Evolutionary conservation across 2,329 filamentous ascomycete genomes (phyloP), one percentile per base, ranked within the genome.

Genomic region (Aspergillus jensenii): DNA sequence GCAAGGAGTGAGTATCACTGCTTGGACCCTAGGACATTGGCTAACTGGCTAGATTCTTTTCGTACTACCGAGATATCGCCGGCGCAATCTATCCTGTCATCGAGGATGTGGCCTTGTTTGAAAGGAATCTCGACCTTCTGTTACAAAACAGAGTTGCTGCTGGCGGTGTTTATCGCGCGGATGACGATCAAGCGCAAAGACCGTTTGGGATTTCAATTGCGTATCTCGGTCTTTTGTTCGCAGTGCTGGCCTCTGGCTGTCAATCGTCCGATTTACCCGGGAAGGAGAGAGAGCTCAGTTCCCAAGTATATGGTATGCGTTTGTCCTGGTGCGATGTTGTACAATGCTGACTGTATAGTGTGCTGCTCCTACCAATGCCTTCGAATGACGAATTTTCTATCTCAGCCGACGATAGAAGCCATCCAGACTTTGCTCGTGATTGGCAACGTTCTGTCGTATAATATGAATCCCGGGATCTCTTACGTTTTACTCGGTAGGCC

Each of bases 321-420:
- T 15, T n/a, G 27, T 23, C 25, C 27, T 19, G 45, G 27, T 27
- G 3, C 17, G 11, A 19, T n/a, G 27, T 11, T 17, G 27, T 33
- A 2, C 4, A 2, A 21, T 37, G 54, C 74, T 78, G 52, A 78
- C 59, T 39, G 31, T 45, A 55, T 50, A 82, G 82, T 87, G 4
- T 87, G 85, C 71, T 87, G 85, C 70, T 84, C 83, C 49, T 87
- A 87, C 61, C 85, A 87, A 68, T 87, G 84, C 65, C 75, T 87
- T 25, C 82, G 85, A 17, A 84, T 86, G 71, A 85, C 82, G 23
- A 87, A 87, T 62, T 87, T 87, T 67, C 68, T 87, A 7, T 87
- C 85, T 0, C 82, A 85, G 58, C 82, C 84, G 27, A 84, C 81
- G 4, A 73, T 87, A 37, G 83, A 87, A 60, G 84, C 81, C 43